Evolutionary conservation across 1,284 basidiomycete species (phyloP), one percentile per base, ranked within the genome.

Genomic region (Paramarasmius palmivorus): DNA sequence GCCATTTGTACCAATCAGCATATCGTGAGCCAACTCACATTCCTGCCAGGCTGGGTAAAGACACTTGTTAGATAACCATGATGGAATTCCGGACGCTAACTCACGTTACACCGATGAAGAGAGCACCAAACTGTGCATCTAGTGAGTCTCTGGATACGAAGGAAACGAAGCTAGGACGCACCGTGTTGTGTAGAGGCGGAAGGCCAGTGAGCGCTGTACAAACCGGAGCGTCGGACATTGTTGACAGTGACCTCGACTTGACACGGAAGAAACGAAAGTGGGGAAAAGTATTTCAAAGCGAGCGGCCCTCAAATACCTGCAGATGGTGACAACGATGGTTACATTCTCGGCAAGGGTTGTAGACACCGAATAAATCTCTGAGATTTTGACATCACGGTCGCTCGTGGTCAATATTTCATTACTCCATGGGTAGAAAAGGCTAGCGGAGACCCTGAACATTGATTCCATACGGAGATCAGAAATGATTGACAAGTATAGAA

Each of bases 41-140:
- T n/a, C 46, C 40, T 4, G 55, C 48, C 7, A 56, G 37, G 6
- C 55, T 56, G 29, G 15, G 15, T 26, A 45, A 5, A 25, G n/a
- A n/a, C 26, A 7, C 14, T 17, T 29, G 34, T 17, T 38, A 41
- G 5, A 3, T 36, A 1, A 17, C 15, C 20, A 39, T 40, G 23
- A 7, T 15, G 17, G 25, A 22, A 10, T 38, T 8, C 14, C n/a
- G 12, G 23, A 48, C 20, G 15, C n/a, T 12, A 44, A 50, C 55
- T 53, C 32, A 57, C 55, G 53, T 36, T 20, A 53, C 42, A 17
- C 55, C 55, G 19, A 57, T 29, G n/a, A 57, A 44, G 9, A 57
- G 38, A 15, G 51, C 52, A 4, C 55, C 55, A 41, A 57, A 39
- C 55, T 57, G 4, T 40, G n/a, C 10, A 45, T 12, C n/a, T 23